Conservation (phyloP, 352 stramenopile genomes). For the Phytophthora rubi region DNA sequence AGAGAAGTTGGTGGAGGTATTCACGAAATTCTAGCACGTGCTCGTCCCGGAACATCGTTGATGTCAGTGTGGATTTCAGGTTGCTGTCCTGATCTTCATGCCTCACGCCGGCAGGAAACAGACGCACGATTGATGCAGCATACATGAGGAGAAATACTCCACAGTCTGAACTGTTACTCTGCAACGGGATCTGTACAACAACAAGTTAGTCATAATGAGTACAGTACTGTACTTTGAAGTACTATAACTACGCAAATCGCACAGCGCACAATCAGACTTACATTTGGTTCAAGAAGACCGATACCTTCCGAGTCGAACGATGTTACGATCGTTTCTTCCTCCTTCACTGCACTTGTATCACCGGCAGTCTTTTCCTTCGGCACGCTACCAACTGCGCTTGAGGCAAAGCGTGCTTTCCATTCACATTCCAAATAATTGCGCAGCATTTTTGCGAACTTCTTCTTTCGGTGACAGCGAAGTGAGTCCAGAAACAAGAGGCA, state of each 20-base stretch:
- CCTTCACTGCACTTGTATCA: constrained; percentile 7
- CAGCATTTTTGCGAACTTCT: constrained; percentile 84
- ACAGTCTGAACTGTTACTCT: constrained; percentile 95
- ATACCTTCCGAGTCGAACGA: constrained; percentile 56
- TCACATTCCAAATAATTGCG: constrained; percentile 89
- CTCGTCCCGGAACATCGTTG: constrained; percentile 68
- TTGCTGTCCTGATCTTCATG: constrained; percentile 62
- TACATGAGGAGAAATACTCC: constrained; percentile 89
- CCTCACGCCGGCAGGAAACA: constrained; percentile 62
- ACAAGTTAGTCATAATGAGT: background rate
- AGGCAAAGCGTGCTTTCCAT: constrained; percentile 52
- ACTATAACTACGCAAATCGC: background rate
- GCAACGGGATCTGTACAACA: constrained; percentile 81
- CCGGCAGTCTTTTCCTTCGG: background rate
- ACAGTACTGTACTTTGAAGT: background rate
- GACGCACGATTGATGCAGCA: constrained; percentile 62
- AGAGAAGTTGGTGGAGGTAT: constrained; percentile 80
- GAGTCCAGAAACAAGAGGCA: constrained; percentile 96
- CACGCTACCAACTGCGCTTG: constrained; percentile 12
- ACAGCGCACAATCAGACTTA: constrained; percentile 39
- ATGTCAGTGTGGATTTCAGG: constrained; percentile 50
- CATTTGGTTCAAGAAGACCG: constrained; percentile 74
- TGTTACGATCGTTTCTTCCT: constrained; percentile 49
- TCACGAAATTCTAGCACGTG: constrained; percentile 80
- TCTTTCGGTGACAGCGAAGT: constrained; percentile 93